These are phyloP conservation scores for Lasiosphaeria ovina DNA, from an alignment of 495 filamentous ascomycete genomes.

Conservation along the genomic window DNA sequence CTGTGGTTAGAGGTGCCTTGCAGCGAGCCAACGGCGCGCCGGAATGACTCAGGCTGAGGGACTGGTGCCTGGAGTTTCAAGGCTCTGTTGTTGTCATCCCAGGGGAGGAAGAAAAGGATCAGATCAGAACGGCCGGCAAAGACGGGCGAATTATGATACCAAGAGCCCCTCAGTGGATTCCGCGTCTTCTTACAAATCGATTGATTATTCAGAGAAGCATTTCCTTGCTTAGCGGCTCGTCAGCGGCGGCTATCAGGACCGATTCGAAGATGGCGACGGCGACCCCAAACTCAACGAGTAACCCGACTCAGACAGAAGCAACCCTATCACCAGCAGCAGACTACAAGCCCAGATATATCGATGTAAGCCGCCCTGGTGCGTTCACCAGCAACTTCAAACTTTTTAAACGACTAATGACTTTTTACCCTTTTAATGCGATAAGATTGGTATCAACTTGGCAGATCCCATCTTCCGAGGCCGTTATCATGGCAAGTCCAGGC, in stretches of 20 bases:
- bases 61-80: neutral
- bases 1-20: too few relatives aligned
- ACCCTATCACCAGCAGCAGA: slow-evolving; percentile 8
- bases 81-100: neutral
- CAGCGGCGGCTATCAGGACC: too few relatives aligned
- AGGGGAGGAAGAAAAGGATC: neutral
- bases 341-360: slow-evolving; percentile 55
- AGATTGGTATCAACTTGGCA: slow-evolving; percentile 90
- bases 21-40: neutral
- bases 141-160: slow-evolving; percentile 20
- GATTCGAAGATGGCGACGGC: slow-evolving; percentile 18
- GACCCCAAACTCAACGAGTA: slow-evolving; percentile 4
- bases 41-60: slow-evolving; percentile 6
- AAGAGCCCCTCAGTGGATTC: slow-evolving; percentile 1
- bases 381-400: neutral
- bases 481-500: slow-evolving; percentile 78
- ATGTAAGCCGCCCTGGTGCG: slow-evolving; percentile 46
- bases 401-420: neutral
- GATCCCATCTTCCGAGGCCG: slow-evolving; percentile 81
- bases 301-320: neutral
- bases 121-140: neutral
- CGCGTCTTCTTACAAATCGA: slow-evolving; percentile 16
- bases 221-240: too few relatives aligned
- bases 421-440: slow-evolving; percentile 3
- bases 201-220: neutral